Evolutionary conservation across 108 stramenopile genomes (phyloP), one percentile per base, ranked within the genome.

Genomic region (Cyclotella atomus): DNA sequence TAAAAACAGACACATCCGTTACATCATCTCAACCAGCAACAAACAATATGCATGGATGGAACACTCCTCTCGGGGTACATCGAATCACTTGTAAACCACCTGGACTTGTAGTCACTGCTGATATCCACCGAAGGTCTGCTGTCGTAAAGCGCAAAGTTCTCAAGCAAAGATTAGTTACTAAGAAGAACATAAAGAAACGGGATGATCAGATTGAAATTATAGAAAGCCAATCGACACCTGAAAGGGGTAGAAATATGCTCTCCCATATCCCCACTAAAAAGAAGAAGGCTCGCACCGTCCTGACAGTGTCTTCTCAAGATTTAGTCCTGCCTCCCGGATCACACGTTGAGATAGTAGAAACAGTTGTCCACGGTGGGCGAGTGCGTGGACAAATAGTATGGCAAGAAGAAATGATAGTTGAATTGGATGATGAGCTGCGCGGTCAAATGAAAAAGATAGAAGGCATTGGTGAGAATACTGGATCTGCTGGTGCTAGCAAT

Each of bases 41-140:
- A 30, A 32, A 14, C 29, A 57, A 57, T 30, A 57, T 57, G 4
- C 56, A 82, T 38, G 81, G 81, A 43, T 82, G 81, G 81, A 65
- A 49, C 45, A 73, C 68, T 21, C 81, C 73, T 6, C 65, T 82
- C 17, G 81, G 81, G 3, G 81, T 82, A 23, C 73, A 82, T 35
- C 56, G 46, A 61, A 75, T 82, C 17, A 53, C 60, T 1, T 82
- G 81, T 57, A 33, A 69, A 0, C 57, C 68, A 0, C 81, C 81
- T 3, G 81, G 81, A 21, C 27, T 82, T 57, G 34, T 75, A 0
- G 81, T 82, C 0, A 82, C 81, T 3, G 20, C 65, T n/a, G 73
- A 75, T 36, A 33, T 70, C 16, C 74, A 82, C 50, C 62, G 73
- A 34, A 35, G 73, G 59, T 82, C 81, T 25, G 64, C 69, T 25